These are phyloP conservation scores for Bryoerythrophyllum caledonicum DNA, from an alignment of 225 moss, liverwort and hornwort genomes.

Conservation along the genomic window DNA sequence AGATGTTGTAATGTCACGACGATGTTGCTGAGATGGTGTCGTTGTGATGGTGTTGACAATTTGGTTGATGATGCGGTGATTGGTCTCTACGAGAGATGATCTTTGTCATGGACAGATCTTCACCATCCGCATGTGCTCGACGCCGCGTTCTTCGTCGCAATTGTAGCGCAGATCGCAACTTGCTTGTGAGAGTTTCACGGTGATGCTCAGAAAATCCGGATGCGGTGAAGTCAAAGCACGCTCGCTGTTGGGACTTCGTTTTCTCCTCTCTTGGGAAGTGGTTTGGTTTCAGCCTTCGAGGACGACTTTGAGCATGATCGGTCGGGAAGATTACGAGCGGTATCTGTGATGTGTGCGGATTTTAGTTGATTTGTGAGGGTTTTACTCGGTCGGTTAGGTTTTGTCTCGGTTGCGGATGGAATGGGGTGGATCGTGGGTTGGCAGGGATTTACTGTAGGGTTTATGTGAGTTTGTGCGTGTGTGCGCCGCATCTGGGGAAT, in stretches of 20 bases:
- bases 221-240: slow-evolving; percentile 15
- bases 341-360: not conserved
- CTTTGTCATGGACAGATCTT: too few species aligned
- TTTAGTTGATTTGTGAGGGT: not conserved
- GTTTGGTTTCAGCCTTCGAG: not conserved
- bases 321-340: not conserved
- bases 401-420: not conserved
- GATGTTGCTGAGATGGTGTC: not conserved
- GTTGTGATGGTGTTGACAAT: not conserved
- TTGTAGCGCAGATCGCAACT: not conserved
- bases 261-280: not conserved
- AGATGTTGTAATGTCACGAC: not conserved
- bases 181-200: not conserved
- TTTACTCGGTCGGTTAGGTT: not conserved
- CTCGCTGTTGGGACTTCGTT: not conserved
- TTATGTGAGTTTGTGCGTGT: not conserved
- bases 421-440: too few species aligned
- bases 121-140: not conserved
- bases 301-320: not conserved
- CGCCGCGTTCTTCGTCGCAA: not conserved
- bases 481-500: not conserved
- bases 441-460: slow-evolving; percentile 35
- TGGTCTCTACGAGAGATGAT: not conserved
- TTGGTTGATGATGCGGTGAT: not conserved
- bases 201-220: slow-evolving; percentile 4